phyloP scores from a whole-genome alignment of 305 asterid genomes.

The Fraxinus nigra region DNA sequence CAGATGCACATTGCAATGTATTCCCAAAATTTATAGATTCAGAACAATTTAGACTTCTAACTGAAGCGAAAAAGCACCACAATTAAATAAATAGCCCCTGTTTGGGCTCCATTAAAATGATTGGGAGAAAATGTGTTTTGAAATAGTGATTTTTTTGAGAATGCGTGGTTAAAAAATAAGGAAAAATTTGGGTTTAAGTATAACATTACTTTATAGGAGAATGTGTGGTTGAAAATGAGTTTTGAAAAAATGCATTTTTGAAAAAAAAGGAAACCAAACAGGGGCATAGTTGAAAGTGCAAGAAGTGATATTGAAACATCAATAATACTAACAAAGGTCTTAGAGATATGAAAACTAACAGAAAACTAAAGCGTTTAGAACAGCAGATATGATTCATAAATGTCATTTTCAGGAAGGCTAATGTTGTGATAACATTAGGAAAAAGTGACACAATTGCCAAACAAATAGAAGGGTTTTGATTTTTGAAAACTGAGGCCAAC shows the following conservation, averaged over 20 bases:
- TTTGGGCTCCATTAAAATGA: not conserved
- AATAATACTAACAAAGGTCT: not conserved
- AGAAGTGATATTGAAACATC: not conserved
- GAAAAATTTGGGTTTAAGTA: not conserved
- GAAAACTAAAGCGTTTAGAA: not conserved
- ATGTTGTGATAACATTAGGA: not conserved
- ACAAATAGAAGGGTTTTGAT: not conserved
- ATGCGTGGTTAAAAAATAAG: not conserved
- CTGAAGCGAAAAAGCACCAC: not conserved
- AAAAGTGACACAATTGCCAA: not conserved
- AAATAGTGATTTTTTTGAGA: not conserved
- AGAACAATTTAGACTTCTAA: not conserved
- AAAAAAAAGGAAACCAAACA: not conserved
- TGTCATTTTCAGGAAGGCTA: not conserved
- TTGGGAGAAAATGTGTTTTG: not conserved
- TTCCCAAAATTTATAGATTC: not conserved
- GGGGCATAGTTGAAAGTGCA: not conserved
- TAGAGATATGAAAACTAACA: not conserved
- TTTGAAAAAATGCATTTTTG: too few relatives aligned
- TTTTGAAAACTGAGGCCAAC: not conserved
- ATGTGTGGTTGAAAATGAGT: too few relatives aligned
- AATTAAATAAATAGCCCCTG: not conserved
- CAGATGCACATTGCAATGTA: not conserved
- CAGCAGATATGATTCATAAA: not conserved
- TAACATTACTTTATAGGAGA: not conserved